phyloP scores from a whole-genome alignment of 2,329 filamentous ascomycete genomes.

The Exophiala oligosperma region DNA sequence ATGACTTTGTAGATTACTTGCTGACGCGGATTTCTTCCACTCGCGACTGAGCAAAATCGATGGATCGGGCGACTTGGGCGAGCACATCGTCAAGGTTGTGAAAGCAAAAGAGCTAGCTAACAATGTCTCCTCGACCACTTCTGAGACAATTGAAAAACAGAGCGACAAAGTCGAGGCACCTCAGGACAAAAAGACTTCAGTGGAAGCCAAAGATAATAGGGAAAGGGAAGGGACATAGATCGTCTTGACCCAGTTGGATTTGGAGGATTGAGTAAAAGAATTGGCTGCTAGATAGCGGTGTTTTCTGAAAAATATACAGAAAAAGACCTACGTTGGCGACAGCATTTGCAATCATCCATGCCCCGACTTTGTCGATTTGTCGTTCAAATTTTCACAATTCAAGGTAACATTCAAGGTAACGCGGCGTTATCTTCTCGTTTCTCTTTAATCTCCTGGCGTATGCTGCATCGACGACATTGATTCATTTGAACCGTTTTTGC shows the following conservation, averaged over 20 bases:
- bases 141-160: not conserved
- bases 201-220: not conserved
- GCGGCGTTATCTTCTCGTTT: too few species aligned
- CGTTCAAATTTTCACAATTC: too few species aligned
- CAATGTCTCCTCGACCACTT: not conserved
- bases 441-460: not conserved
- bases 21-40: slow-evolving; percentile 73
- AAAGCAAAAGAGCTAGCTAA: slow-evolving; percentile 35
- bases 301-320: too few species aligned
- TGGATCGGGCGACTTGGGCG: slow-evolving; percentile 72
- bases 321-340: not conserved
- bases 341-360: too few species aligned
- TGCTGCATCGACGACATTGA: not conserved
- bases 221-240: not conserved
- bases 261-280: not conserved
- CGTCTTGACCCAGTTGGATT: not conserved
- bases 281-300: too few species aligned
- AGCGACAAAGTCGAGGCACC: not conserved
- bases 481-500: not conserved
- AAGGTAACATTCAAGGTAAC: too few species aligned
- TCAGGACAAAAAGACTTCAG: not conserved
- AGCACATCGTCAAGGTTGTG: slow-evolving; percentile 60
- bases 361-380: too few species aligned
- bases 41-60: slow-evolving; percentile 73
- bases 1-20: slow-evolving; percentile 58